Conservation (phyloP, 192 early-diverging fungal genomes). For the Coemansia umbellata region DNA sequence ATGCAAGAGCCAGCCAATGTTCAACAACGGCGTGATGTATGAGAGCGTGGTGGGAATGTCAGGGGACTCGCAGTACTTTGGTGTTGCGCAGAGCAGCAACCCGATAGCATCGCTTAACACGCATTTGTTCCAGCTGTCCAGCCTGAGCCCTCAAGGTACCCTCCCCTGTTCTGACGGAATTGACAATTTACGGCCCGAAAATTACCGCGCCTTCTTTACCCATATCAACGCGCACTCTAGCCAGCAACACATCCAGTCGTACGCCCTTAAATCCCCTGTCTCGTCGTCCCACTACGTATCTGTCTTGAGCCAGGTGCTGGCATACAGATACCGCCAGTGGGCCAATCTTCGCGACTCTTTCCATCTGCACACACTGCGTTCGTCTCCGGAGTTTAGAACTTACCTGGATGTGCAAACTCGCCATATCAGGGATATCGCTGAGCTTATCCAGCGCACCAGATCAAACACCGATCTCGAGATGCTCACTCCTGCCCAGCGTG, state of each 20-base stretch:
- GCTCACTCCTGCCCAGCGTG: slow-evolving; percentile 10
- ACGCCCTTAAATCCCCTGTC: slow-evolving; percentile 59
- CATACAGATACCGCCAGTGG: slow-evolving; percentile 86
- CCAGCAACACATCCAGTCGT: slow-evolving; percentile 51
- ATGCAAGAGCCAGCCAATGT: slow-evolving; percentile 86
- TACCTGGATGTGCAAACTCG: slow-evolving; percentile 59
- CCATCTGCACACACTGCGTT: slow-evolving; percentile 67
- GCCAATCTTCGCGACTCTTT: slow-evolving; percentile 85
- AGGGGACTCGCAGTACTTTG: slow-evolving; percentile 75
- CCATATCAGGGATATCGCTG: slow-evolving; percentile 52
- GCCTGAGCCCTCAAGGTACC: slow-evolving; percentile 73
- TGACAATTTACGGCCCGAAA: slow-evolving; percentile 70
- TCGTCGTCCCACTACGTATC: slow-evolving; percentile 68
- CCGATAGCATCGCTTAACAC: slow-evolving; percentile 82
- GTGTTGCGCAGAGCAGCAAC: slow-evolving; percentile 84
- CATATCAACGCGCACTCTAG: slow-evolving; percentile 60
- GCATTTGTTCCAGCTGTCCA: slow-evolving; percentile 79
- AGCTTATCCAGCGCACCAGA: slow-evolving; percentile 59
- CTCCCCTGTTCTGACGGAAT: slow-evolving; percentile 73
- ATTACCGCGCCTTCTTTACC: slow-evolving; percentile 73
- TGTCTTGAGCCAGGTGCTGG: slow-evolving; percentile 77
- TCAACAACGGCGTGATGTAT: slow-evolving; percentile 84
- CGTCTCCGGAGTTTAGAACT: slow-evolving; percentile 65
- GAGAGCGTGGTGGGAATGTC: too few species aligned
- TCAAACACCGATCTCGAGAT: slow-evolving; percentile 53